Evolutionary conservation across 2,329 filamentous ascomycete species (phyloP).

Genomic region (Curvularia lunata): DNA sequence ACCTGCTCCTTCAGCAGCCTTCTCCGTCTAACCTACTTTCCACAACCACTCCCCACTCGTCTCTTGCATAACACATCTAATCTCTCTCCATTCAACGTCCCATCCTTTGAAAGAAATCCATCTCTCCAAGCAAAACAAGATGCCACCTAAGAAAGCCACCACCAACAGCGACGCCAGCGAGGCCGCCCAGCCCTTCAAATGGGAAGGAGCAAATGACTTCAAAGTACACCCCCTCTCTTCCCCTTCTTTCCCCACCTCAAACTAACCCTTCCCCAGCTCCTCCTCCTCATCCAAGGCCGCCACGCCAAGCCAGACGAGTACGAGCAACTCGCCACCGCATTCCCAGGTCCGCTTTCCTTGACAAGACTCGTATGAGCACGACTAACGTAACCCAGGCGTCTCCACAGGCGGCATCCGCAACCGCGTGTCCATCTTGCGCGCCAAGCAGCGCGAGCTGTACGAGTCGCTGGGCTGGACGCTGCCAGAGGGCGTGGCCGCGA

Average conservation of each 20-base stretch:
- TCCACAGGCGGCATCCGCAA: slow-evolving; percentile 23
- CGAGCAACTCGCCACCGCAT: slow-evolving; percentile 18
- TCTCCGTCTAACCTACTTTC: not conserved
- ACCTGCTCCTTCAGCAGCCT: too few species aligned
- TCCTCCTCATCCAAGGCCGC: slow-evolving; percentile 29
- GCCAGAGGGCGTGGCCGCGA: slow-evolving; percentile 15
- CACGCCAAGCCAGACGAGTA: slow-evolving; percentile 24
- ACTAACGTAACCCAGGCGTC: too few species aligned
- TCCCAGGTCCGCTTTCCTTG: slow-evolving; percentile 23
- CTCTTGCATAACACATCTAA: not conserved
- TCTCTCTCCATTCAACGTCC: not conserved
- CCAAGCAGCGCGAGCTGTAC: slow-evolving; percentile 22
- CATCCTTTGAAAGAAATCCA: not conserved
- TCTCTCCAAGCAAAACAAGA: not conserved
- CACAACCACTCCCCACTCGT: too few species aligned
- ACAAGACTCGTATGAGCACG: too few species aligned
- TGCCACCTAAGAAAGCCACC: slow-evolving; percentile 17
- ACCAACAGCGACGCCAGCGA: not conserved
- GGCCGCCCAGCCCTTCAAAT: slow-evolving; percentile 11
- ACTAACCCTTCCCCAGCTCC: slow-evolving; percentile 23
- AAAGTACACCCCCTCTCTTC: slow-evolving; percentile 7
- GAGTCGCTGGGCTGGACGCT: slow-evolving; percentile 23
- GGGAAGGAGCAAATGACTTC: slow-evolving; percentile 23
- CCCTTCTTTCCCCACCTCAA: slow-evolving; percentile 30
- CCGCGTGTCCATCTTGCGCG: slow-evolving; percentile 20